Evolutionary conservation across 1,139 yeast species (phyloP), one percentile per base, ranked within the genome.

Genomic region (Zygosaccharomyces sapae): DNA sequence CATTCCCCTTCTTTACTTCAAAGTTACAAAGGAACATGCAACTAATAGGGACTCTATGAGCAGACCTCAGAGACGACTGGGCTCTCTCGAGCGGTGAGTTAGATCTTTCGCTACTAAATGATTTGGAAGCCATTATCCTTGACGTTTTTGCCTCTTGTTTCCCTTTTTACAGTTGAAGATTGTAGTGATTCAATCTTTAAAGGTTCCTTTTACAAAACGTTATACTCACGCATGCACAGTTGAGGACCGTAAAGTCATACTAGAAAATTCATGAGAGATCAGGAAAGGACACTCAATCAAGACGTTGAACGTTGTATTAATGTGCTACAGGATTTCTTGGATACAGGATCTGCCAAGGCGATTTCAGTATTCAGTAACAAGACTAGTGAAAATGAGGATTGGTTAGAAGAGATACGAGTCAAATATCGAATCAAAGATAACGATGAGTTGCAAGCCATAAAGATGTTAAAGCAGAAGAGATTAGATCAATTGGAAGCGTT

Each of bases 1-100:
- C 49, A 38, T 66, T 65, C 5, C 69, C 69, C 41, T 51, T 55
- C 37, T 54, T 61, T 53, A 62, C 58, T 39, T 66, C 68, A 49
- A 66, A 66, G 39, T 63, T 55, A 36, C 60, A 52, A 18, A 65
- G 44, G 44, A 63, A 62, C 43, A 58, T 53, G 31, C 58, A 48
- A 37, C 51, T 48, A n/a, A 49, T 41, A n/a, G 56, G 53, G 5
- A 46, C 44, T 40, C 49, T 53, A 16, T 45, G 50, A 8, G 44
- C 31, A 5, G 53, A 37, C 18, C 31, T 37, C 22, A 37, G 12
- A 3, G 40, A 37, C 5, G 40, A 37, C 4, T 37, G 40, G 7
- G 24, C 31, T n/a, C 19, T 37, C 8, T 19, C 29, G 10, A 25
- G 20, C 13, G 19, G 9, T 12, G 29, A 7, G 24, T 24, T 7